Evolutionary conservation across 2,329 filamentous ascomycete species (phyloP), one percentile per base, ranked within the genome.

Genomic region (Lachnellula arida): DNA sequence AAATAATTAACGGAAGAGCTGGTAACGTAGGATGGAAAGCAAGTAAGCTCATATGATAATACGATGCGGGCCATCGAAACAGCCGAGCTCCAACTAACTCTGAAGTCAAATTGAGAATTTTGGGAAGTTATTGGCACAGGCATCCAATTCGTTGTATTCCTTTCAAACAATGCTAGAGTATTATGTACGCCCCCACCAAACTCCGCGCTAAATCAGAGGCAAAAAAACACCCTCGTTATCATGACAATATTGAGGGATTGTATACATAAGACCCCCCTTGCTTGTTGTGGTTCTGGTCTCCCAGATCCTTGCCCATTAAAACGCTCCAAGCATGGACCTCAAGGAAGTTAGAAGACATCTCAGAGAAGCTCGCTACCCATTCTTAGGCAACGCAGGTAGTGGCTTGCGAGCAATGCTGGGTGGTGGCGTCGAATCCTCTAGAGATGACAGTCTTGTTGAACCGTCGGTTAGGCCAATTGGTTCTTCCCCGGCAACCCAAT

Each of bases 381-480:
- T 39, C 14, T 23, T 32, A 39, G 62, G 62, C 17, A 64, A 48
- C 17, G 60, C 55, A 46, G 62, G 62, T 14, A 64, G 44, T 14
- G 62, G 60, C 37, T 64, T 64, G 22, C 56, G 46, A 22, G 54
- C 51, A 44, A 57, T 59, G 17, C 39, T 50, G 32, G 56, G 55
- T 32, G 43, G 12, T 7, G 39, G 48, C 34, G 51, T 46, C 8
- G 17, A 37, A n/a, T 51, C 46, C 5, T 37, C 44, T 25, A 37
- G 57, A 19, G 50, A 50, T 46, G 54, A 37, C 22, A 60, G 39
- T 12, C 37, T 23, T 19, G 48, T 54, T 19, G 56, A 55, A 23
- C 34, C 25, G 39, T 54, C 47, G 5, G 51, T 14, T 2, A 19
- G 15, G 12, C 43, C 49, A 4, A 43, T 48, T 19, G 48, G 43